Base-by-base conservation (phyloP, 768 basidiomycete genomes). In the Cystobasidiopsis lactophilus region DNA sequence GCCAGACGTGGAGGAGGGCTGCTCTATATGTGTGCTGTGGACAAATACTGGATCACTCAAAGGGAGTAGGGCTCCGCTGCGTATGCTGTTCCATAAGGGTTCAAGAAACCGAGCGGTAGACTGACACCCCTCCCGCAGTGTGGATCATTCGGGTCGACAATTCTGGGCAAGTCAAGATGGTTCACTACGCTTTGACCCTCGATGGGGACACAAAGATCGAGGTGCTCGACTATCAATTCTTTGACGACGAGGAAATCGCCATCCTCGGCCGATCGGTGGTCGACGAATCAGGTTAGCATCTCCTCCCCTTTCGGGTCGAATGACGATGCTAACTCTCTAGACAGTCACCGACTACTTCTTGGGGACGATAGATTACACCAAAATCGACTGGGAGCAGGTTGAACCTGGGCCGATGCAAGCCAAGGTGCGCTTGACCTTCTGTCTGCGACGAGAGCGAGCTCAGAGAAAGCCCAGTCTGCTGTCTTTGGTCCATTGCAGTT, bases 161-260 rank as follows among this genome's bases (percentile, higher is more conserved):
- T 16, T 27, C 37, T 7, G 33, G 16, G 10, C 13, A 14, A 19
- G 11, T 47, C 5, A 27, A 26, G 18, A 27, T 16, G 19, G 30
- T 26, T 5, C 38, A 40, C 24, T 56, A 37, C 43, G 16, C 50
- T 29, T 30, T 52, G 21, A 10, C 4, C 35, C 30, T 45, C n/a
- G n/a, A 10, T 10, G 38, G 38, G 14, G 16, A 21, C 2, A 35
- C 50, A 9, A 43, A 23, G 27, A 44, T 52, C 30, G 50, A 51
- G 24, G 46, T 56, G 9, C 40, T 56, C 11, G 50, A 51, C 38
- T 46, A 52, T 27, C 41, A 52, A 4, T 56, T 56, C 44, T 56
- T 56, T 30, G 55, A 56, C 27, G 55, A 56, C 27, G 27, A 24
- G 23, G 55, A 56, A 29, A 39, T 56, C 10, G 52, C 55, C 3